Conservation (phyloP, 768 basidiomycete species). For the Auricularia heimuer region DNA sequence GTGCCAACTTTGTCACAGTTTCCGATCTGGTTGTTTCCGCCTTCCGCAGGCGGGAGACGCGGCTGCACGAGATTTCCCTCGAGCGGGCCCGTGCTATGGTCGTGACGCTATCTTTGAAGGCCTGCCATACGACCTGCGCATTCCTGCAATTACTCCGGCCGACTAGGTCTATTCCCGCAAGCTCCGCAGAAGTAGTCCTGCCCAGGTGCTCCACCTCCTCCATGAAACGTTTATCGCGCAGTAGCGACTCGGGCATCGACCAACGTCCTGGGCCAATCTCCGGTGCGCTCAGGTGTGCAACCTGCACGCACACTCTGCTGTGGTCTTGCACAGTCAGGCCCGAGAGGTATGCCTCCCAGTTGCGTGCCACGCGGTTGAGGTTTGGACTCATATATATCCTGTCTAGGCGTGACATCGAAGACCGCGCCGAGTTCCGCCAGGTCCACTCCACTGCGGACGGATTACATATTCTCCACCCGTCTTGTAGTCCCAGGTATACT, state of each 20-base stretch:
- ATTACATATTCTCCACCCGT: not conserved
- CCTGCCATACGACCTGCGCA: no score
- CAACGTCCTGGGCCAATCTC: not conserved
- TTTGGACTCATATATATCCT: not conserved
- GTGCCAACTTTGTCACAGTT: no score
- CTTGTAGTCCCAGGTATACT: not conserved
- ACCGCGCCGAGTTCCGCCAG: not conserved
- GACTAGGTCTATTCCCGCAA: no score
- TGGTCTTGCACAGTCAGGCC: not conserved
- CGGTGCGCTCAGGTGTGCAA: not conserved
- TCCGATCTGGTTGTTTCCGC: no score
- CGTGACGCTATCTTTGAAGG: no score
- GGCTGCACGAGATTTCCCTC: no score
- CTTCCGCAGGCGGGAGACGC: no score
- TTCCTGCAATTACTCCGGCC: no score
- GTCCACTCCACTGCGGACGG: not conserved
- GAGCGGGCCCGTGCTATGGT: no score
- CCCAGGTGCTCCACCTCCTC: not conserved
- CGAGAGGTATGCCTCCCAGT: not conserved
- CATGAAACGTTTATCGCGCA: not conserved
- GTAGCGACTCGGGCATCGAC: not conserved
- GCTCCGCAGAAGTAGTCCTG: no score
- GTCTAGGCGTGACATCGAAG: not conserved
- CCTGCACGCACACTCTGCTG: not conserved
- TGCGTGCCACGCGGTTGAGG: not conserved